Percentiles rank a stretch among this genome's conserved stretches.
Evolutionary conservation across 2,329 filamentous ascomycete genomes (phyloP).

Genomic region (Aspergillus sp.): DNA sequence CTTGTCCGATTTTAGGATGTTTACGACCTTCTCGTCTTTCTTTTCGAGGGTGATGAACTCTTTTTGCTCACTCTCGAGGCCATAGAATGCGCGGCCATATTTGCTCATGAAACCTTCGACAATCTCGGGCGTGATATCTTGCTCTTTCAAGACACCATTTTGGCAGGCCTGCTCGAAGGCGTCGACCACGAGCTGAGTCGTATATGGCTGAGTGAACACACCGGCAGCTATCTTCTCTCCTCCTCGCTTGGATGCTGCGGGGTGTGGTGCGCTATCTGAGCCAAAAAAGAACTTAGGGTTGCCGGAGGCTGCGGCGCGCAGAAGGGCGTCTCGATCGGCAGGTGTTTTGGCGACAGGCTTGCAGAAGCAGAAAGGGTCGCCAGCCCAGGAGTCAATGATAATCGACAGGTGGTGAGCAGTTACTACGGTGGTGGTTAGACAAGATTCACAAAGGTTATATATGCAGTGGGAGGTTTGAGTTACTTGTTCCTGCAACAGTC

Average conservation of each 20-base stretch:
- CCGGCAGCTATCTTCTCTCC: constrained; percentile 54
- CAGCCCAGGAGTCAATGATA: constrained; percentile 72
- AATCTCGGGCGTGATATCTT: constrained; percentile 55
- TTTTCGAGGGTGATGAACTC: constrained; percentile 58
- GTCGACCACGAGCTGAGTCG: constrained; percentile 58
- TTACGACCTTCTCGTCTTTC: constrained; percentile 55
- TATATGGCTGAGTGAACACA: constrained; percentile 63
- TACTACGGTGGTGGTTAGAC: constrained; percentile 36
- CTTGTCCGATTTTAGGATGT: constrained; percentile 55
- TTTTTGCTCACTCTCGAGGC: constrained; percentile 47
- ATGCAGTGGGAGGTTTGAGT: not conserved
- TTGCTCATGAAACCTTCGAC: constrained; percentile 59
- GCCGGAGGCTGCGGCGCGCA: constrained; percentile 59
- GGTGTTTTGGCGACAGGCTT: constrained; percentile 74
- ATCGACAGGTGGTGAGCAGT: constrained; percentile 85
- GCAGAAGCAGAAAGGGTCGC: constrained; percentile 75
- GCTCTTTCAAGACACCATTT: constrained; percentile 53
- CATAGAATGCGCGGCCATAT: constrained; percentile 60
- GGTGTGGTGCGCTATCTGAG: constrained; percentile 71
- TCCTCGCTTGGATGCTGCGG: constrained; percentile 55
- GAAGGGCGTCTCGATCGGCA: constrained; percentile 68
- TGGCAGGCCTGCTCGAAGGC: constrained; percentile 57
- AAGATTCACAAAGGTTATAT: constrained; percentile 25
- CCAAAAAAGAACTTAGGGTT: constrained; percentile 66
- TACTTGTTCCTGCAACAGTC: constrained; percentile 59